Evolutionary conservation across 2,329 filamentous ascomycete genomes (phyloP).

Genomic region (Aspergillus fumigatus): DNA sequence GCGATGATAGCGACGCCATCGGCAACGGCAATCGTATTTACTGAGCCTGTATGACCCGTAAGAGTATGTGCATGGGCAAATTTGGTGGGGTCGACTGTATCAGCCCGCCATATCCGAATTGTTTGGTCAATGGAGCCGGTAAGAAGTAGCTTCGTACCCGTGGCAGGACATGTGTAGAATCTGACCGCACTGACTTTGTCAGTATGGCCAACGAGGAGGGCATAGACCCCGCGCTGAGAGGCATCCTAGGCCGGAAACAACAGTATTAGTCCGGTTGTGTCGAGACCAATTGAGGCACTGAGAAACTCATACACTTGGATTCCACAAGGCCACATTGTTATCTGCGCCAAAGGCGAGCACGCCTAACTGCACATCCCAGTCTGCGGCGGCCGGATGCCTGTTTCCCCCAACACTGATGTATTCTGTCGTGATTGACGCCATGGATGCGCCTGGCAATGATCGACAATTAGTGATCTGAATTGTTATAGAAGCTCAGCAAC

Average conservation of each 20-base stretch:
- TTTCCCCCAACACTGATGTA: slow-evolving; percentile 80
- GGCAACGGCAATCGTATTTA: slow-evolving; percentile 60
- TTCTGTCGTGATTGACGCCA: slow-evolving; percentile 39
- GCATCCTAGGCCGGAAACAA: slow-evolving; percentile 35
- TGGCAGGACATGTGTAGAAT: slow-evolving; percentile 59
- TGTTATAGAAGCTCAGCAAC: background rate
- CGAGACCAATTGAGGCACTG: background rate
- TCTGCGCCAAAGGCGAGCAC: slow-evolving; percentile 85
- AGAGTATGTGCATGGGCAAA: slow-evolving; percentile 49
- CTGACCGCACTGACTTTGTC: slow-evolving; percentile 78
- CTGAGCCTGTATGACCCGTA: slow-evolving; percentile 64
- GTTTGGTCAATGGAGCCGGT: slow-evolving; percentile 78
- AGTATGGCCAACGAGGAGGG: slow-evolving; percentile 69
- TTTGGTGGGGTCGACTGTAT: slow-evolving; percentile 14
- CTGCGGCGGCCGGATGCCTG: slow-evolving; percentile 79
- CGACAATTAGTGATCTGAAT: background rate
- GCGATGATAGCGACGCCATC: slow-evolving; percentile 47
- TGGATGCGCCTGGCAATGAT: slow-evolving; percentile 13
- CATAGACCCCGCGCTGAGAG: slow-evolving; percentile 54
- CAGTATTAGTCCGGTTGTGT: background rate
- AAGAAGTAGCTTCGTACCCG: slow-evolving; percentile 57
- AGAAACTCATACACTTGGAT: slow-evolving; percentile 59
- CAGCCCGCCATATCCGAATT: slow-evolving; percentile 58
- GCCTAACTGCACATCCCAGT: slow-evolving; percentile 70
- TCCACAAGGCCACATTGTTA: slow-evolving; percentile 84